These are phyloP conservation scores for Lactarius hengduanensis DNA, from an alignment of 768 basidiomycete genomes.

Conservation along the genomic window DNA sequence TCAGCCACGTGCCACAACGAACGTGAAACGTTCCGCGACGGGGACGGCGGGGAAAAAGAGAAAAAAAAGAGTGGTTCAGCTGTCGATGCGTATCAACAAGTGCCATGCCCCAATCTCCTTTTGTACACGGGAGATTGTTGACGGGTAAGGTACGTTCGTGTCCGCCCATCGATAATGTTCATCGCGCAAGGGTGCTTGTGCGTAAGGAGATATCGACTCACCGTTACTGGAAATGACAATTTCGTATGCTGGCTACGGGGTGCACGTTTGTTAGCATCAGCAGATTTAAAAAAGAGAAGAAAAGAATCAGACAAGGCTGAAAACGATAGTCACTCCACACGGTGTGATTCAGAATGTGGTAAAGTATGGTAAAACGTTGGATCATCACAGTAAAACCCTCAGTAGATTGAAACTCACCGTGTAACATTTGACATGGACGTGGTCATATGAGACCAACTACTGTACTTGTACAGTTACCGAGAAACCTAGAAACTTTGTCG, in stretches of 20 bases:
- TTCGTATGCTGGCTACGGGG: neutral
- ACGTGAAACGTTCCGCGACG: neutral
- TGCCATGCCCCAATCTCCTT: slow-evolving; percentile 58
- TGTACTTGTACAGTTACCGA: neutral
- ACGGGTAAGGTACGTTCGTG: slow-evolving; percentile 60
- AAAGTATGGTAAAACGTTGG: slow-evolving; percentile 66
- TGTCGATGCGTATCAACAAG: slow-evolving; percentile 84
- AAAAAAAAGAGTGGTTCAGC: slow-evolving; percentile 46
- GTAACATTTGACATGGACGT: neutral
- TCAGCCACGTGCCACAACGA: slow-evolving; percentile 9
- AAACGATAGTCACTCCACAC: slow-evolving; percentile 75
- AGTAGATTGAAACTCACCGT: neutral
- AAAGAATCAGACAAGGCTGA: slow-evolving; percentile 88
- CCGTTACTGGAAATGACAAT: neutral
- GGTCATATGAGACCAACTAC: neutral
- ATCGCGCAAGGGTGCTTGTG: slow-evolving; percentile 41
- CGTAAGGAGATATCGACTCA: neutral
- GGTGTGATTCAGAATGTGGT: slow-evolving; percentile 74
- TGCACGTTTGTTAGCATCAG: slow-evolving; percentile 21
- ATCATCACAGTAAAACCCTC: slow-evolving; percentile 55
- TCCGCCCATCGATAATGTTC: slow-evolving; percentile 89
- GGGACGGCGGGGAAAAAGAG: neutral
- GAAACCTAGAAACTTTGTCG: neutral
- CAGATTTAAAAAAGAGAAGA: neutral
- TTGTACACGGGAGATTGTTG: slow-evolving; percentile 78